Percentiles rank a stretch among this genome's conserved stretches.
phyloP scores from a whole-genome alignment of 2,329 filamentous ascomycete species.

The Trichoderma sp. region DNA sequence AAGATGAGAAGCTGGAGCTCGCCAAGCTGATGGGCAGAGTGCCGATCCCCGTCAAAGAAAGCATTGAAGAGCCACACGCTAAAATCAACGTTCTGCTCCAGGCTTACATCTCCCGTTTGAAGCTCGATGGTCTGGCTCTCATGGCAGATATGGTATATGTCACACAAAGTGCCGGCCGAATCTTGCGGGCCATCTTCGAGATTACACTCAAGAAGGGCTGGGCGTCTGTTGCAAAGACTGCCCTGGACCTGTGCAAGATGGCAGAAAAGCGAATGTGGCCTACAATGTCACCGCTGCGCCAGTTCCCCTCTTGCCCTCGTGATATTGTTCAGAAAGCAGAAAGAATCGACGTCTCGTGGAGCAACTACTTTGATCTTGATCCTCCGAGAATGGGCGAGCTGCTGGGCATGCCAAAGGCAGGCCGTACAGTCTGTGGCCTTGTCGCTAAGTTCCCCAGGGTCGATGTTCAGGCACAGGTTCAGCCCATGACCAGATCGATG shows the following conservation, averaged over 20 bases:
- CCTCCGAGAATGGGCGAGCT: constrained; percentile 95
- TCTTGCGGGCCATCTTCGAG: constrained; percentile 92
- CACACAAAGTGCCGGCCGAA: constrained; percentile 95
- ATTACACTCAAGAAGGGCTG: constrained; percentile 97
- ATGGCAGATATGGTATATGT: constrained; percentile 99
- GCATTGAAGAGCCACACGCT: constrained; percentile 92
- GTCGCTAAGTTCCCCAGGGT: constrained; percentile 92
- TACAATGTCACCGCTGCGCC: constrained; percentile 92
- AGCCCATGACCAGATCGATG: constrained; percentile 93
- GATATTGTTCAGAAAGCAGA: constrained; percentile 93
- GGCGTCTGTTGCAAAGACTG: constrained; percentile 89
- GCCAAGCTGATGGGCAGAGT: constrained; percentile 88
- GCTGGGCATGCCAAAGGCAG: constrained; percentile 84
- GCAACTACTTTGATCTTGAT: constrained; percentile 92
- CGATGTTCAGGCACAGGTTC: constrained; percentile 89
- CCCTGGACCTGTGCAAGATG: constrained; percentile 96
- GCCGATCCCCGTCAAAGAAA: constrained; percentile 95
- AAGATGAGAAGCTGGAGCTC: constrained; percentile 96
- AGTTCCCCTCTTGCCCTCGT: constrained; percentile 79
- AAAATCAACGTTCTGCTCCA: constrained; percentile 98
- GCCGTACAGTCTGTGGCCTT: constrained; percentile 79
- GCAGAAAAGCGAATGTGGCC: constrained; percentile 99
- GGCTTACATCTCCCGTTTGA: constrained; percentile 93
- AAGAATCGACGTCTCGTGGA: constrained; percentile 91
- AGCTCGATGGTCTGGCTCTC: constrained; percentile 87